Evolutionary conservation across 371 early-diverging fungal genomes (phyloP).

Genomic region (Entomophthora muscae): DNA sequence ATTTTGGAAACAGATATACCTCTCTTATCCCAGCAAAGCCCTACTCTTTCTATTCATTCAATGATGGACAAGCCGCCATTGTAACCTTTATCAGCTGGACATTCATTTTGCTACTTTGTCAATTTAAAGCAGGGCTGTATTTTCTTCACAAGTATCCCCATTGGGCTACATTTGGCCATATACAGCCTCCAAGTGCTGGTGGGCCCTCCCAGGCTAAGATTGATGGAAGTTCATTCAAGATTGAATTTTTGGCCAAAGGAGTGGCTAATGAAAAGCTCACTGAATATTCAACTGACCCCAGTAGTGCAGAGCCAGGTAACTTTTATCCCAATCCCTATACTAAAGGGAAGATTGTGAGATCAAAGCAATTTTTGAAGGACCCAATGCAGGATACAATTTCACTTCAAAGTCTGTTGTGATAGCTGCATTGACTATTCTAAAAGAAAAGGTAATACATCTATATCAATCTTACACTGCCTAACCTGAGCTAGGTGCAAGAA

Average conservation of each 20-base stretch:
- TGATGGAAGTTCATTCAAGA: neutral
- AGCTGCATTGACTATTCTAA: constrained; percentile 2
- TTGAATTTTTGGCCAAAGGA: constrained; percentile 1
- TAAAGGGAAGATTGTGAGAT: neutral
- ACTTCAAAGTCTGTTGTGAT: neutral
- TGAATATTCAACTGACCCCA: neutral
- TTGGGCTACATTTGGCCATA: neutral
- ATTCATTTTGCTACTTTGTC: neutral
- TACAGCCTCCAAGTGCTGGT: neutral
- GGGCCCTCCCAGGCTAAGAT: neutral
- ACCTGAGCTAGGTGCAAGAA: neutral
- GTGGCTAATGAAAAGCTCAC: neutral
- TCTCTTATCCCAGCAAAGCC: neutral
- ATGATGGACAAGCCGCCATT: neutral
- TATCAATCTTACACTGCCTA: neutral
- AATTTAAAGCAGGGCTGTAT: neutral
- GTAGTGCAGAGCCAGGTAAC: neutral
- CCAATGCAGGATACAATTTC: neutral
- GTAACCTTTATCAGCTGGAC: neutral
- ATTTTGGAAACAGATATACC: neutral
- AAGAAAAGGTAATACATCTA: neutral
- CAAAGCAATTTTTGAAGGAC: neutral
- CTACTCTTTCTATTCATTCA: neutral
- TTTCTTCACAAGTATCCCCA: neutral
- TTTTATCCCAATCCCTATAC: neutral